Percentiles rank a stretch among this genome's conserved stretches.
phyloP scores from a whole-genome alignment of 768 basidiomycete genomes.

The Dendrothele bispora region DNA sequence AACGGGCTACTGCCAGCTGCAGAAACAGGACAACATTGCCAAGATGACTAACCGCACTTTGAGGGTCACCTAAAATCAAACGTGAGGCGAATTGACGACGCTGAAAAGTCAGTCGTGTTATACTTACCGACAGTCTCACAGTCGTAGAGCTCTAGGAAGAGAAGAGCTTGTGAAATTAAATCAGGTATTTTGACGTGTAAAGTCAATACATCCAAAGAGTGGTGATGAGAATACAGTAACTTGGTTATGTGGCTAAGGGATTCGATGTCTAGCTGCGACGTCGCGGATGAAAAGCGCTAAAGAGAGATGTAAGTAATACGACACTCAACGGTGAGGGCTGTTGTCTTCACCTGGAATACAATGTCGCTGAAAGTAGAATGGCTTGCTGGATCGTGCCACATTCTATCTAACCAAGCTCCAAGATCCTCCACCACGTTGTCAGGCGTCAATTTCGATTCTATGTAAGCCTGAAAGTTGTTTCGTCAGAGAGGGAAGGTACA shows the following conservation, averaged over 20 bases:
- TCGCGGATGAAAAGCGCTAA: conserved; percentile 60
- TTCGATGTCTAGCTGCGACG: conserved; percentile 61
- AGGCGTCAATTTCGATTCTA: conserved; percentile 56
- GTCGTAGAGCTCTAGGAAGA: conserved; percentile 70
- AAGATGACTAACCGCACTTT: conserved; percentile 75
- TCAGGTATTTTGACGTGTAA: conserved; percentile 66
- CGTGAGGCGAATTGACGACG: background rate
- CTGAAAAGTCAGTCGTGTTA: background rate
- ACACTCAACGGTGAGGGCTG: background rate
- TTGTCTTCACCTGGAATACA: conserved; percentile 51
- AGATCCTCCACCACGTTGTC: conserved; percentile 44
- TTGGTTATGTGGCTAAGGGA: conserved; percentile 70
- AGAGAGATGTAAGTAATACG: conserved; percentile 6
- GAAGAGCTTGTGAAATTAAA: conserved; percentile 61
- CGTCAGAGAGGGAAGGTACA: conserved; percentile 7
- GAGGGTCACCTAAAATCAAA: conserved; percentile 68
- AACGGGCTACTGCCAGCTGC: conserved; percentile 65
- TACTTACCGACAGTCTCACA: conserved; percentile 77
- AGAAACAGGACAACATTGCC: conserved; percentile 79
- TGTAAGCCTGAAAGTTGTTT: conserved; percentile 42
- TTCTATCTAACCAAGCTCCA: conserved; percentile 38
- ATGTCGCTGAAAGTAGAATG: conserved; percentile 60
- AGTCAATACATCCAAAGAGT: conserved; percentile 65
- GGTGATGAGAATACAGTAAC: conserved; percentile 57
- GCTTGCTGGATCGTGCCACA: conserved; percentile 55